Percentiles rank a stretch among this genome's conserved stretches.
Conservation (phyloP, 345 rosid species). For the Turritis glabra region DNA sequence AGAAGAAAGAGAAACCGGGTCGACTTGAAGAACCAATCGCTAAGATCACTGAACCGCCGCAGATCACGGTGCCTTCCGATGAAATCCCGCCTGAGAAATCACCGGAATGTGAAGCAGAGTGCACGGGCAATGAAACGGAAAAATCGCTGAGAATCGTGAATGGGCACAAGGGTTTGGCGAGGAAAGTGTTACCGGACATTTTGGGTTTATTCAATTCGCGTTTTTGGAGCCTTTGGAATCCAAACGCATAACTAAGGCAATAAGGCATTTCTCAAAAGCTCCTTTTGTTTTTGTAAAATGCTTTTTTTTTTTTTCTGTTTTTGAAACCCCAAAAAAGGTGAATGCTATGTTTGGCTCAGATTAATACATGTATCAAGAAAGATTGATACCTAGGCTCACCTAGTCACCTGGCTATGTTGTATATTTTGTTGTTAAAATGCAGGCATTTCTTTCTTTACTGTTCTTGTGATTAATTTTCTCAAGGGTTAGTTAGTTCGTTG, state of each 20-base stretch:
- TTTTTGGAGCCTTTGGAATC: slow-evolving; percentile 85
- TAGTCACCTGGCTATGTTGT: too few relatives aligned
- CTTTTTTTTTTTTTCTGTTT: not conserved
- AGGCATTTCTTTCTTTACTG: not conserved
- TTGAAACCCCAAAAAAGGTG: not conserved
- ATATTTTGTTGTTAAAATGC: too few relatives aligned
- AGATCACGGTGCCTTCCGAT: not conserved
- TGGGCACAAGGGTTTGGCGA: slow-evolving; percentile 65
- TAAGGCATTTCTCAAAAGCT: not conserved
- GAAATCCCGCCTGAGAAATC: not conserved
- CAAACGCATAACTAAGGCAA: slow-evolving; percentile 63
- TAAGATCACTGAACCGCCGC: not conserved
- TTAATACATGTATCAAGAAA: too few relatives aligned
- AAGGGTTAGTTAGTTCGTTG: too few relatives aligned
- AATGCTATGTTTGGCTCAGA: too few relatives aligned
- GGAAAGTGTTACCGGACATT: slow-evolving; percentile 95
- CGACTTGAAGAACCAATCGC: not conserved
- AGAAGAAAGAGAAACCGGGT: slow-evolving; percentile 41
- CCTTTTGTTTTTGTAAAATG: not conserved
- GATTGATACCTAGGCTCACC: too few relatives aligned
- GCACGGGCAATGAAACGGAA: not conserved
- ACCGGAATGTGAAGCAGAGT: not conserved
- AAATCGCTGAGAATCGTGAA: not conserved
- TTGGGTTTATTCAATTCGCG: slow-evolving; percentile 71
- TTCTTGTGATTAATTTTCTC: not conserved